Evolutionary conservation across 2,329 filamentous ascomycete species (phyloP).

Genomic region (Trichoderma sp.): DNA sequence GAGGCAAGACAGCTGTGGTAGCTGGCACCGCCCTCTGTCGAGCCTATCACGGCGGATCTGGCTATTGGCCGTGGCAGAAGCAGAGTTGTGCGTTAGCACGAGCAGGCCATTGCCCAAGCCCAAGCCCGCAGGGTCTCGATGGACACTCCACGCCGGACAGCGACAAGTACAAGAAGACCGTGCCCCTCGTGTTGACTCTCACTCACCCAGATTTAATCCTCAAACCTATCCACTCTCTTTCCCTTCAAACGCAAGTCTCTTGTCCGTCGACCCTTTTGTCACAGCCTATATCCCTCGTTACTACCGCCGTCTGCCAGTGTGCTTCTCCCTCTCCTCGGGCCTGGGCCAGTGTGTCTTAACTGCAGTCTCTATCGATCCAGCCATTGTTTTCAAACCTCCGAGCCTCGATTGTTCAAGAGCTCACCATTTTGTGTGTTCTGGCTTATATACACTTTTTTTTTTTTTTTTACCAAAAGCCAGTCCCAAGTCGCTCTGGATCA

Average conservation of each 20-base stretch:
- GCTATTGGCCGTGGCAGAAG: conserved; percentile 36
- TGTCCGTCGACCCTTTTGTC: conserved; percentile 29
- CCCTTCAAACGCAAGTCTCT: conserved; percentile 28
- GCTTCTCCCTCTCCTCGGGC: conserved; percentile 29
- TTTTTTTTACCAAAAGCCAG: background rate
- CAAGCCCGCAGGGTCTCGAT: conserved; percentile 31
- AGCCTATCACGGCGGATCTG: conserved; percentile 36
- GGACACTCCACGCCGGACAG: conserved; percentile 28
- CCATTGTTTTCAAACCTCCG: conserved; percentile 10
- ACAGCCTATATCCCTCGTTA: conserved; percentile 32
- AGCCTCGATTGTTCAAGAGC: background rate
- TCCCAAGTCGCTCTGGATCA: conserved; percentile 17
- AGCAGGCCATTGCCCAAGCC: conserved; percentile 31
- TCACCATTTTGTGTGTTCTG: conserved; percentile 15
- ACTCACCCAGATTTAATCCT: conserved; percentile 30
- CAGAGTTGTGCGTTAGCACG: conserved; percentile 34
- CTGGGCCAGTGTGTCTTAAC: conserved; percentile 19
- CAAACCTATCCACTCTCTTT: conserved; percentile 28
- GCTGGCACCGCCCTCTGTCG: conserved; percentile 34
- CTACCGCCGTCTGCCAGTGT: conserved; percentile 29
- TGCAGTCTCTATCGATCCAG: conserved; percentile 10
- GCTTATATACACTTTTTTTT: conserved; percentile 26
- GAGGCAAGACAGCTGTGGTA: conserved; percentile 35
- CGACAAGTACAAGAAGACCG: conserved; percentile 37
- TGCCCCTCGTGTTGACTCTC: conserved; percentile 32